Evolutionary conservation across 192 early-diverging fungal species (phyloP).

Genomic region (Rhizoclosmatium sp.): DNA sequence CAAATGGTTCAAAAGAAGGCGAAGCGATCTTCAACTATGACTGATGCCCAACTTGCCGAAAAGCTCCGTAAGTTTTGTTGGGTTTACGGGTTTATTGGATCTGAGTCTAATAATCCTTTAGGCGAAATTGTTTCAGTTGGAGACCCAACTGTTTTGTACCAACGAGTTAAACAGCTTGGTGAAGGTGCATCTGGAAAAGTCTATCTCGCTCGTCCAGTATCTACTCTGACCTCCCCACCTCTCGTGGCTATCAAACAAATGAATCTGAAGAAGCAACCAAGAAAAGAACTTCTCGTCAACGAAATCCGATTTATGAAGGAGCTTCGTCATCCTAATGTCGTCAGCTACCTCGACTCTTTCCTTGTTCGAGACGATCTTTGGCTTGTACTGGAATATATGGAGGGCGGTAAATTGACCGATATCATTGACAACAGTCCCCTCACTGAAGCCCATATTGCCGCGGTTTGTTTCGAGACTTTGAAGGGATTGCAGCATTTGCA

Average conservation of each 20-base stretch:
- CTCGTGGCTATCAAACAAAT: conserved; percentile 71
- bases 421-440: conserved; percentile 91
- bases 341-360: conserved; percentile 94
- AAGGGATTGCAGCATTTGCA: conserved; percentile 79
- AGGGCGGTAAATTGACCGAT: conserved; percentile 96
- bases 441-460: conserved; percentile 81
- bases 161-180: conserved; percentile 94
- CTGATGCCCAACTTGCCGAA: conserved; percentile 93
- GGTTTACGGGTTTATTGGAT: background rate
- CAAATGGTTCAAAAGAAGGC: conserved; percentile 42
- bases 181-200: conserved; percentile 98
- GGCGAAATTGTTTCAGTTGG: conserved; percentile 83
- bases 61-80: conserved; percentile 67
- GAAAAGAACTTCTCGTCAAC: conserved; percentile 70
- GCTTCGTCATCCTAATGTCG: conserved; percentile 88
- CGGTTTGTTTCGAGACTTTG: conserved; percentile 79
- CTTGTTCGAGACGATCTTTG: conserved; percentile 89
- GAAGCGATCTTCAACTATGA: conserved; percentile 85
- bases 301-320: conserved; percentile 91
- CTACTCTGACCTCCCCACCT: conserved; percentile 39
- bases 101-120: conserved; percentile 4
- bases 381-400: conserved; percentile 99
- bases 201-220: conserved; percentile 77
- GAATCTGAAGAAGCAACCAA: conserved; percentile 61
- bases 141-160: conserved; percentile 91